These are phyloP conservation scores for Suillus cothurnatus DNA, from an alignment of 768 basidiomycete genomes.

Conservation along the genomic window DNA sequence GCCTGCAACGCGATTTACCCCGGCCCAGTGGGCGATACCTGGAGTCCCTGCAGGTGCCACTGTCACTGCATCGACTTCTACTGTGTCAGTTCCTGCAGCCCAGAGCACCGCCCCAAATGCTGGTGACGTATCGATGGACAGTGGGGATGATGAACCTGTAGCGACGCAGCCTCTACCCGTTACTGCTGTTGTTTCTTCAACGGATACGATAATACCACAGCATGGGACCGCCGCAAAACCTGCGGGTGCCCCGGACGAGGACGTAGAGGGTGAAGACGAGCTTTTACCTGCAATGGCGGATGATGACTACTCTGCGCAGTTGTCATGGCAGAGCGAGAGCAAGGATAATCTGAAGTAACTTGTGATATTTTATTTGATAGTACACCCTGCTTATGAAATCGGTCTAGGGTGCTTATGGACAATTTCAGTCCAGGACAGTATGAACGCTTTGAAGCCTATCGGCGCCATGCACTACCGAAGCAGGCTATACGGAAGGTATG, in stretches of 20 bases:
- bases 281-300: conserved; percentile 84
- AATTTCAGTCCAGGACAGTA: conserved; percentile 84
- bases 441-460: conserved; percentile 87
- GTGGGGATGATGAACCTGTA: conserved; percentile 22
- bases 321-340: conserved; percentile 84
- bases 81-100: conserved; percentile 9
- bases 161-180: background rate
- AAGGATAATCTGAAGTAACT: conserved; percentile 83
- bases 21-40: conserved; percentile 42
- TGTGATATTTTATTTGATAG: conserved; percentile 13
- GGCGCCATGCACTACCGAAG: conserved; percentile 81
- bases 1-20: conserved; percentile 33
- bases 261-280: conserved; percentile 80
- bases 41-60: conserved; percentile 14
- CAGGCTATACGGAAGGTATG: conserved; percentile 77
- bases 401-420: conserved; percentile 81
- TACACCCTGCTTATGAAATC: background rate
- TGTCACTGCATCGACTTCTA: conserved; percentile 10
- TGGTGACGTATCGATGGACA: conserved; percentile 7
- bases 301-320: conserved; percentile 83
- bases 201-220: conserved; percentile 12
- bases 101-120: conserved; percentile 13
- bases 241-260: conserved; percentile 37
- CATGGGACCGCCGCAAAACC: conserved; percentile 12
- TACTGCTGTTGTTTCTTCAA: background rate